A percentile compares a stretch with the other conserved stretches of the same genome.
Evolutionary conservation across 176 grass and related monocot genomes (phyloP).

Genomic region (Otatea glauca): DNA sequence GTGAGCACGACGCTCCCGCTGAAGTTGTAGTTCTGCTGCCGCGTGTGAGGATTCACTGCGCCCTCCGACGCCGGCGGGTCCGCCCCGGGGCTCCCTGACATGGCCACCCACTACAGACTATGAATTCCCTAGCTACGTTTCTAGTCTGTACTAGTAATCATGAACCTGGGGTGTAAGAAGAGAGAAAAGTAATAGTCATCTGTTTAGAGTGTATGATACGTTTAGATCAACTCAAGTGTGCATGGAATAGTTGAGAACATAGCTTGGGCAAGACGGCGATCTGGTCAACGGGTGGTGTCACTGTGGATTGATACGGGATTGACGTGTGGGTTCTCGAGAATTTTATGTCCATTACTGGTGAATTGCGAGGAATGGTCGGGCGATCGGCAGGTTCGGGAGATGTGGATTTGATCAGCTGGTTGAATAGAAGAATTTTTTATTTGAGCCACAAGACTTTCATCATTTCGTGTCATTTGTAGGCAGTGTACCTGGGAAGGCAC

Average conservation of each 20-base stretch:
- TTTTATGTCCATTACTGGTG: not conserved
- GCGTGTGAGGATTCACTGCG: not conserved
- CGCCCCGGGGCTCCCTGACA: slow-evolving; percentile 22
- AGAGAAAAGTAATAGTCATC: not conserved
- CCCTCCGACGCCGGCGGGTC: not conserved
- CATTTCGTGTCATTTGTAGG: slow-evolving; percentile 4
- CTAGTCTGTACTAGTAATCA: not conserved
- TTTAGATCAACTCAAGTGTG: not conserved
- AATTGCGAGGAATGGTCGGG: not conserved
- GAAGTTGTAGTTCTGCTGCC: slow-evolving; percentile 31
- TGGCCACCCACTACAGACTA: not conserved
- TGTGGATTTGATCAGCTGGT: too few species aligned
- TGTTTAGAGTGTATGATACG: not conserved
- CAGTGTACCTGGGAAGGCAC: not conserved
- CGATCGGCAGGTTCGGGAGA: not conserved
- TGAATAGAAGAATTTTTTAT: too few species aligned
- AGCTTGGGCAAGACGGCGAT: not conserved
- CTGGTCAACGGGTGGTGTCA: not conserved
- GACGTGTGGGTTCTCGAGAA: not conserved
- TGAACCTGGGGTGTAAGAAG: not conserved
- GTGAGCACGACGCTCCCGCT: slow-evolving; percentile 45
- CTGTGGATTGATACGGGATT: not conserved
- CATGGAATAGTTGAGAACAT: not conserved
- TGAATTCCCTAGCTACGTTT: not conserved
- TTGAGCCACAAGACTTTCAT: too few species aligned